A percentile compares a stretch with the other conserved stretches of the same genome.
phyloP scores from a whole-genome alignment of 192 early-diverging fungal species.

The Entomortierella parvispora region DNA sequence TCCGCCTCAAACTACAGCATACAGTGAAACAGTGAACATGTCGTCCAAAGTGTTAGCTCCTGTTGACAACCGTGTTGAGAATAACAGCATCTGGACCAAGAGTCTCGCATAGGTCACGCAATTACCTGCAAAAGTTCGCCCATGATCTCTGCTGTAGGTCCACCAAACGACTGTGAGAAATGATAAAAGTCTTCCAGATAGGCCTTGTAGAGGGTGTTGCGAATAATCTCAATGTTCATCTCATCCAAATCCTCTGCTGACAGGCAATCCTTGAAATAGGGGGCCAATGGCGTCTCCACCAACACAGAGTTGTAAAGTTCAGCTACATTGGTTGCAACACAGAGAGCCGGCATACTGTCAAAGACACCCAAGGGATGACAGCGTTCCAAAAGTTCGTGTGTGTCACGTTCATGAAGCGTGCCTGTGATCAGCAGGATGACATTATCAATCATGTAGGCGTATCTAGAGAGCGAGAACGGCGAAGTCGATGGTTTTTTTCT shows the following conservation, averaged over 20 bases:
- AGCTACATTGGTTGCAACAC: slow-evolving; percentile 94
- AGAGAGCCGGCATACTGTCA: slow-evolving; percentile 97
- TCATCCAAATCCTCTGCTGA: slow-evolving; percentile 98
- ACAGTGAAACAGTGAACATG: neutral
- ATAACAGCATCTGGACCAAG: too few species aligned
- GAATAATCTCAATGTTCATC: slow-evolving; percentile 99
- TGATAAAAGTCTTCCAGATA: slow-evolving; percentile 98
- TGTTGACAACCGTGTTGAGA: neutral
- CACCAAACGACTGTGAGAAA: slow-evolving; percentile 79
- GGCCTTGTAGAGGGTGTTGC: slow-evolving; percentile 98
- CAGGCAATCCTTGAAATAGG: slow-evolving; percentile 97
- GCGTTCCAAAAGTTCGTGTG: slow-evolving; percentile 94
- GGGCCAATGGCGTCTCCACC: slow-evolving; percentile 95
- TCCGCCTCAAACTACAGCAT: slow-evolving; percentile 92
- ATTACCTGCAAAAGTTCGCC: slow-evolving; percentile 85
- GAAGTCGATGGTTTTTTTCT: neutral
- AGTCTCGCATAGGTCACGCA: neutral
- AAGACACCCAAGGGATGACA: slow-evolving; percentile 99
- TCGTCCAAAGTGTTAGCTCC: too few species aligned
- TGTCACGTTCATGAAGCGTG: slow-evolving; percentile 97
- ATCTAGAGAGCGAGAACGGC: slow-evolving; percentile 69
- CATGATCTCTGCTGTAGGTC: slow-evolving; percentile 93
- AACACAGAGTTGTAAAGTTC: slow-evolving; percentile 97
- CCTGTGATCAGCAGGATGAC: slow-evolving; percentile 98
- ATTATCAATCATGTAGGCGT: slow-evolving; percentile 99